phyloP scores from a whole-genome alignment of 257 asterid species.

The Solanum pimpinellifolium region DNA sequence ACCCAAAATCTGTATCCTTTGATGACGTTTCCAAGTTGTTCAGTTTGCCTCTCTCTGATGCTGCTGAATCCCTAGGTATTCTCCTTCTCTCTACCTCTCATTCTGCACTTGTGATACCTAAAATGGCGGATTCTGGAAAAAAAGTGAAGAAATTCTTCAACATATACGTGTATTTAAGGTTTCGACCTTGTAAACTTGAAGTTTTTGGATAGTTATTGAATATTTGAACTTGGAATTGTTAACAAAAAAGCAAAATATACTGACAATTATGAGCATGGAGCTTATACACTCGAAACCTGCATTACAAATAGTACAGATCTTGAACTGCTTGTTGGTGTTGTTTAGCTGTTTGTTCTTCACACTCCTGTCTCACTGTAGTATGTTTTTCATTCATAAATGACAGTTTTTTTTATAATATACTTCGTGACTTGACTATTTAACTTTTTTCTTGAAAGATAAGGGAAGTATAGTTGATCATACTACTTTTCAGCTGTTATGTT shows the following conservation, averaged over 20 bases:
- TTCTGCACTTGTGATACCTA: background rate
- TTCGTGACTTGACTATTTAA: background rate
- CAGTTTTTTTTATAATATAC: background rate
- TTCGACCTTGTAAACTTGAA: background rate
- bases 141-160: background rate
- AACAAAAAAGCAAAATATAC: background rate
- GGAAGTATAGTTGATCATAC: background rate
- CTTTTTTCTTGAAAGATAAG: background rate
- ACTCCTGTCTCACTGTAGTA: background rate
- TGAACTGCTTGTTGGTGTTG: background rate
- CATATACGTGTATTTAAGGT: background rate
- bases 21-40: conserved; percentile 41
- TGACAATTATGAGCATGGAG: background rate
- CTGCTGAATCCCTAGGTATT: conserved; percentile 54
- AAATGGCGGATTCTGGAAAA: background rate
- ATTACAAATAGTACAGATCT: background rate
- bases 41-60: conserved; percentile 51
- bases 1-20: conserved; percentile 23
- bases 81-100: background rate
- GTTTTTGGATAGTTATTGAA: background rate
- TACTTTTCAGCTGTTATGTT: background rate
- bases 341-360: background rate
- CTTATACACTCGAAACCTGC: background rate
- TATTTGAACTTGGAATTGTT: background rate
- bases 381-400: background rate